Percentiles rank a stretch among this genome's conserved stretches.
Evolutionary conservation across 2,329 filamentous ascomycete genomes (phyloP).

Genomic region (Ramichloridium luteum): DNA sequence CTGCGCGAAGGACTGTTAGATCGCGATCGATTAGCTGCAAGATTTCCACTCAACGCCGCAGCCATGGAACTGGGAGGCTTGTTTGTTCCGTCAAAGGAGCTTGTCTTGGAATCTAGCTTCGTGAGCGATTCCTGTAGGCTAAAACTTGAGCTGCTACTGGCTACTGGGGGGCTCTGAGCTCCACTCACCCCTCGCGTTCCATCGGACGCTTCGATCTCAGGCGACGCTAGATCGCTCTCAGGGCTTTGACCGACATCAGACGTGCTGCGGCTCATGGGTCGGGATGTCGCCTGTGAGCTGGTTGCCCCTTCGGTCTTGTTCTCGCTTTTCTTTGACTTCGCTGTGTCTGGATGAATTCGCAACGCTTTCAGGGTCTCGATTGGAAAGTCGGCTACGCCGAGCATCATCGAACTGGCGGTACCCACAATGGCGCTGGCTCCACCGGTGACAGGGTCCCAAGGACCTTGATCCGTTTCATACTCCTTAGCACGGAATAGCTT

Average conservation of each 20-base stretch:
- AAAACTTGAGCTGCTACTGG: constrained; percentile 18
- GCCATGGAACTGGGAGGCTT: constrained; percentile 13
- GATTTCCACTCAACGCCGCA: constrained; percentile 14
- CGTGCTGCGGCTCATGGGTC: background rate
- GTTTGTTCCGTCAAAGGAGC: constrained; percentile 1
- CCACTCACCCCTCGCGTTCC: constrained; percentile 5
- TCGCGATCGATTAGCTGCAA: constrained; percentile 11
- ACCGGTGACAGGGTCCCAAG: constrained; percentile 66
- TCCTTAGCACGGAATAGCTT: constrained; percentile 55
- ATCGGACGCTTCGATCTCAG: background rate
- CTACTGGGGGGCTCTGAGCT: constrained; percentile 6
- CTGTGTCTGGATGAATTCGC: constrained; percentile 29
- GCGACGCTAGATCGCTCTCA: constrained; percentile 1
- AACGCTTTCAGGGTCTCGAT: constrained; percentile 41
- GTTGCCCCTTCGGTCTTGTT: constrained; percentile 10
- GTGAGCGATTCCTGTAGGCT: constrained; percentile 22
- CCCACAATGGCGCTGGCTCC: constrained; percentile 67
- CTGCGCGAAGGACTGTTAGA: constrained; percentile 14
- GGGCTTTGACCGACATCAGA: constrained; percentile 1
- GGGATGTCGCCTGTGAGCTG: background rate
- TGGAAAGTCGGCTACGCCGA: constrained; percentile 67
- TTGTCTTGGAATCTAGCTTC: constrained; percentile 11
- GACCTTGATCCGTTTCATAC: constrained; percentile 67
- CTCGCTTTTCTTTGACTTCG: constrained; percentile 17
- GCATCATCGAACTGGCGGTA: constrained; percentile 67